Conservation (phyloP, 2,329 filamentous ascomycete genomes). For the Sarocladium kiliense region DNA sequence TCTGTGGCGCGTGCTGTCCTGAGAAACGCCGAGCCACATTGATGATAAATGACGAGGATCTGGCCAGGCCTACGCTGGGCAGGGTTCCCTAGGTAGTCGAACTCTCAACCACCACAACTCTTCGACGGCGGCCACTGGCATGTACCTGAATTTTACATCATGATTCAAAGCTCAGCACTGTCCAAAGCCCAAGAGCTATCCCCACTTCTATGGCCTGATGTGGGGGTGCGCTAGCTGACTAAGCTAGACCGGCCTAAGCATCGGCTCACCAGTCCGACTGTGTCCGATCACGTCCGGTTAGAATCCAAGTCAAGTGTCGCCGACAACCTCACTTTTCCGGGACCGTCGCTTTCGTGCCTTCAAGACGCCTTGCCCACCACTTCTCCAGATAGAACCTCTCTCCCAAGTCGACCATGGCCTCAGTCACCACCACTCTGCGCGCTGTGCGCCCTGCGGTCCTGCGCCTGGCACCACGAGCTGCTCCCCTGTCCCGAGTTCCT, state of each 20-base stretch:
- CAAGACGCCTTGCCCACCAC: background rate
- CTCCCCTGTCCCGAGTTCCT: constrained; percentile 37
- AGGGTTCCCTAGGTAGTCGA: too few relatives aligned
- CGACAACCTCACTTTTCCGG: background rate
- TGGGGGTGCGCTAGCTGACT: background rate
- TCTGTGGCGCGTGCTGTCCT: background rate
- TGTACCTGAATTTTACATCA: constrained; percentile 3
- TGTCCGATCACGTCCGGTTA: background rate
- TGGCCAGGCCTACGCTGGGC: too few relatives aligned
- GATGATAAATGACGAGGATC: too few relatives aligned
- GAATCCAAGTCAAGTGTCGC: background rate
- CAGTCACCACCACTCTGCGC: constrained; percentile 53
- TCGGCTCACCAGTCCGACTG: background rate
- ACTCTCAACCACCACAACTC: too few relatives aligned
- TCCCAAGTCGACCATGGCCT: constrained; percentile 43
- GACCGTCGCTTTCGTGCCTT: background rate
- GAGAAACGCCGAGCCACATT: background rate
- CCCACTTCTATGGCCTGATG: constrained; percentile 7
- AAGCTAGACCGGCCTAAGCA: background rate
- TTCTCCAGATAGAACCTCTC: constrained; percentile 9
- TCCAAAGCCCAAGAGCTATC: background rate
- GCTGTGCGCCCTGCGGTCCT: constrained; percentile 42
- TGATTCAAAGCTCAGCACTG: background rate
- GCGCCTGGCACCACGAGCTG: constrained; percentile 32
- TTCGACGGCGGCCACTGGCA: too few relatives aligned